phyloP scores from a whole-genome alignment of 768 basidiomycete genomes.

The Rhodotorula graminis region DNA sequence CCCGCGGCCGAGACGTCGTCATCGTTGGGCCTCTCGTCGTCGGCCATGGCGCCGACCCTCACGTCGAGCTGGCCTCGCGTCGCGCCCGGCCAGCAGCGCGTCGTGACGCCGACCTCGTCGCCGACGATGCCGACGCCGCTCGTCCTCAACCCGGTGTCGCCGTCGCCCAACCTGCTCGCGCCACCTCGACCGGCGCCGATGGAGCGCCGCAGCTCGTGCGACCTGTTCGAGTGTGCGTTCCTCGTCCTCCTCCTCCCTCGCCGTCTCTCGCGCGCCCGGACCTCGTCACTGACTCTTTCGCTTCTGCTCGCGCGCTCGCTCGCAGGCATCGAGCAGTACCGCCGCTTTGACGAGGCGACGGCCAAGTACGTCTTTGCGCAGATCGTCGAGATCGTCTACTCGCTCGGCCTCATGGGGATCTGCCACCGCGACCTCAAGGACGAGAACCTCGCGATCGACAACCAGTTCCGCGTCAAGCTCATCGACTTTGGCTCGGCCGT shows the following conservation, averaged over 20 bases:
- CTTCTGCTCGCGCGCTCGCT: too few species aligned
- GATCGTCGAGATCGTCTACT: conserved; percentile 75
- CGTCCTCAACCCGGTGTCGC: conserved; percentile 15
- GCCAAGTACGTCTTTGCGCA: conserved; percentile 80
- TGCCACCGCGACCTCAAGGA: conserved; percentile 51
- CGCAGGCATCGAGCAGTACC: conserved; percentile 69
- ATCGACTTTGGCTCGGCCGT: conserved; percentile 94
- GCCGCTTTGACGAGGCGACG: conserved; percentile 69
- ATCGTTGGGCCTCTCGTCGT: conserved; percentile 12
- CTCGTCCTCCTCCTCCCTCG: neutral
- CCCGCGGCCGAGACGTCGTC: conserved; percentile 1
- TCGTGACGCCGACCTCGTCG: conserved; percentile 24
- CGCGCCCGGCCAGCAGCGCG: neutral
- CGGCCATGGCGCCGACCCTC: conserved; percentile 4
- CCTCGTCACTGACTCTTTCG: too few species aligned
- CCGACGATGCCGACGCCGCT: conserved; percentile 21
- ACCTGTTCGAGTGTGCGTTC: conserved; percentile 73
- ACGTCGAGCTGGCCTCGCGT: conserved; percentile 5
- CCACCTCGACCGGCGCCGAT: conserved; percentile 48
- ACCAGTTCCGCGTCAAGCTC: conserved; percentile 66
- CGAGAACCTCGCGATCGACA: conserved; percentile 48
- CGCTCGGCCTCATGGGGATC: conserved; percentile 55
- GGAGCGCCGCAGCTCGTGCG: conserved; percentile 71
- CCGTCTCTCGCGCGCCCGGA: neutral
- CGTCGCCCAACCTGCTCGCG: conserved; percentile 17